Percentiles rank a stretch among this genome's conserved stretches.
Conservation (phyloP, 495 filamentous ascomycete genomes). For the Hyaloscypha bicolor region DNA sequence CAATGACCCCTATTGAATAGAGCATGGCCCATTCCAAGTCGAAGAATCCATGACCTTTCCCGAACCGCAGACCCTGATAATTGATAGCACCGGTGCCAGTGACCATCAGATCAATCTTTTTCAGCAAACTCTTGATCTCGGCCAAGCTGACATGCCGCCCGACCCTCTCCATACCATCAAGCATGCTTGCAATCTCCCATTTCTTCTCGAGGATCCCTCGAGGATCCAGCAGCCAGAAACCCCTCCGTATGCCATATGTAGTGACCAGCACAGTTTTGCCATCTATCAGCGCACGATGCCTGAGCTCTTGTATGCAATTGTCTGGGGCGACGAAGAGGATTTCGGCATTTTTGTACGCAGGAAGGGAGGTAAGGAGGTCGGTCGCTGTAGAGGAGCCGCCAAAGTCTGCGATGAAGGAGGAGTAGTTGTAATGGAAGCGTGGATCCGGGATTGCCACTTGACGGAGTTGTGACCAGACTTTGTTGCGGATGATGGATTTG, state of each 20-base stretch:
- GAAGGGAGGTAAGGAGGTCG: not conserved
- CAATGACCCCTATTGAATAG: constrained; percentile 5
- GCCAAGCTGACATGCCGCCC: constrained; percentile 3
- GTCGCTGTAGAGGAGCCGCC: not conserved
- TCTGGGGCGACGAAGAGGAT: constrained; percentile 21
- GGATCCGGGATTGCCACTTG: constrained; percentile 16
- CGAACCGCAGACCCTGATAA: constrained; percentile 7
- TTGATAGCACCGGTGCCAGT: constrained; percentile 18
- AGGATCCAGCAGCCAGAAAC: constrained; percentile 21
- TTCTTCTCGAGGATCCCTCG: not conserved
- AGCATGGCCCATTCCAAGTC: constrained; percentile 21
- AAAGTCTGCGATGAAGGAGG: constrained; percentile 18
- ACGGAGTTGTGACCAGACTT: constrained; percentile 14
- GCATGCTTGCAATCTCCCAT: constrained; percentile 15
- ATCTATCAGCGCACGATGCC: constrained; percentile 11
- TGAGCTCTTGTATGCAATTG: constrained; percentile 19
- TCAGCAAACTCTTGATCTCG: not conserved
- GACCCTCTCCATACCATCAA: constrained; percentile 15
- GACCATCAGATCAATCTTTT: constrained; percentile 19
- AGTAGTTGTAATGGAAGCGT: constrained; percentile 11
- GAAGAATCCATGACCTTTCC: constrained; percentile 21
- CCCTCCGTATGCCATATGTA: constrained; percentile 14
- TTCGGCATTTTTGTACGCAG: constrained; percentile 4
- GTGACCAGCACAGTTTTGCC: constrained; percentile 18
- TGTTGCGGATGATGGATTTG: constrained; percentile 8